Evolutionary conservation across 179 eudicot species (phyloP).

Genomic region (Silene noctiflora): DNA sequence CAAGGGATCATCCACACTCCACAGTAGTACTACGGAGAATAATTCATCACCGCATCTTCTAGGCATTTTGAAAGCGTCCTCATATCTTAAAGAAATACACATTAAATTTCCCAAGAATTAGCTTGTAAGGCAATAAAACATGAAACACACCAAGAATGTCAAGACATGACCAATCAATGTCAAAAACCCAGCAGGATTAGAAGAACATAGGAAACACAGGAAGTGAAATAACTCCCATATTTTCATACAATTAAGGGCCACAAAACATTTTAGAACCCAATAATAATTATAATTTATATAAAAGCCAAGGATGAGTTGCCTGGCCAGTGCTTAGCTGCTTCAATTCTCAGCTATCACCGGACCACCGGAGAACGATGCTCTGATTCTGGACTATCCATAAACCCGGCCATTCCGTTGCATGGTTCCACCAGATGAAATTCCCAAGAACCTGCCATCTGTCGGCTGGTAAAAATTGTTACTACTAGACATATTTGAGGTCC

Average conservation of each 20-base stretch:
- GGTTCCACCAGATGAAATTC: constrained; percentile 32
- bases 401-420: constrained; percentile 31
- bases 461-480: constrained; percentile 34
- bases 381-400: constrained; percentile 34
- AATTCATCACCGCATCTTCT: background rate
- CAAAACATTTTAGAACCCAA: no score
- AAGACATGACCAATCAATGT: background rate
- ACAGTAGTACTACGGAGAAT: no score
- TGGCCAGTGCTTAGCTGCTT: constrained; percentile 22
- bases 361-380: constrained; percentile 42
- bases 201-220: constrained; percentile 1
- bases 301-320: constrained; percentile 99
- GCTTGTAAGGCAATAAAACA: background rate
- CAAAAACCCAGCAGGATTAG: background rate
- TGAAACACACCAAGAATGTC: background rate
- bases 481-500: constrained; percentile 18
- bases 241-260: constrained; percentile 6
- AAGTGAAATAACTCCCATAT: background rate
- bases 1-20: no score
- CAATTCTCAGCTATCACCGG: constrained; percentile 40
- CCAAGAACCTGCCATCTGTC: constrained; percentile 36
- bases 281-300: background rate
- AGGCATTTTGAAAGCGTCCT: background rate
- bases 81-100: no score
- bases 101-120: no score